Percentiles rank a stretch among this genome's conserved stretches.
Evolutionary conservation across 2,329 filamentous ascomycete genomes (phyloP).

Genomic region (Colletotrichum tropicicola): DNA sequence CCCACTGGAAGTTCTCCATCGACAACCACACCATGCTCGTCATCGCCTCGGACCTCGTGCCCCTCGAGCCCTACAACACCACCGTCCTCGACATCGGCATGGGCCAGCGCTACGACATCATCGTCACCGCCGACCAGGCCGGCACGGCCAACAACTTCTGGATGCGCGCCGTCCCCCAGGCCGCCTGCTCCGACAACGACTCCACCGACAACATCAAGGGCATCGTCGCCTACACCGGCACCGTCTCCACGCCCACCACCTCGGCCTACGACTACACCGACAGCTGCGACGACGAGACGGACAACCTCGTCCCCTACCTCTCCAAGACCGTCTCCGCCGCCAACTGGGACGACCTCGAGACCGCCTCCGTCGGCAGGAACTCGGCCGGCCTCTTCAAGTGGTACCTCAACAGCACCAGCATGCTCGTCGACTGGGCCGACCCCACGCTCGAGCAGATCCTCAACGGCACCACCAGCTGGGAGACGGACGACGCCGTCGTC

Average conservation of each 20-base stretch:
- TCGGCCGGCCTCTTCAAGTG: constrained; percentile 51
- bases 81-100: constrained; percentile 59
- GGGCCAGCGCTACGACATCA: constrained; percentile 58
- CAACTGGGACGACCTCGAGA: constrained; percentile 38
- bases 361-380: constrained; percentile 37
- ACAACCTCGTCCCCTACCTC: constrained; percentile 44
- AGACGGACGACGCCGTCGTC: constrained; percentile 38
- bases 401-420: constrained; percentile 49
- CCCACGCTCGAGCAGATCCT: constrained; percentile 39
- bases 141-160: constrained; percentile 51
- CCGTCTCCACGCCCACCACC: constrained; percentile 24
- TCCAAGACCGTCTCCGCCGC: constrained; percentile 40
- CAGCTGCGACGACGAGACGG: constrained; percentile 47
- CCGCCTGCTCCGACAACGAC: constrained; percentile 49
- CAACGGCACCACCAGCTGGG: constrained; percentile 31
- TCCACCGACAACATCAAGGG: constrained; percentile 55
- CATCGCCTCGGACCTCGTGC: constrained; percentile 66
- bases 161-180: constrained; percentile 55
- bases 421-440: constrained; percentile 41
- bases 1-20: constrained; percentile 58
- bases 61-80: constrained; percentile 63
- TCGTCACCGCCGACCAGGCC: constrained; percentile 49
- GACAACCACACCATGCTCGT: constrained; percentile 67
- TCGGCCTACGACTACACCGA: constrained; percentile 28
- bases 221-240: constrained; percentile 53